Conservation (phyloP, 164 flowering plant species). For the Saururus chinensis region DNA sequence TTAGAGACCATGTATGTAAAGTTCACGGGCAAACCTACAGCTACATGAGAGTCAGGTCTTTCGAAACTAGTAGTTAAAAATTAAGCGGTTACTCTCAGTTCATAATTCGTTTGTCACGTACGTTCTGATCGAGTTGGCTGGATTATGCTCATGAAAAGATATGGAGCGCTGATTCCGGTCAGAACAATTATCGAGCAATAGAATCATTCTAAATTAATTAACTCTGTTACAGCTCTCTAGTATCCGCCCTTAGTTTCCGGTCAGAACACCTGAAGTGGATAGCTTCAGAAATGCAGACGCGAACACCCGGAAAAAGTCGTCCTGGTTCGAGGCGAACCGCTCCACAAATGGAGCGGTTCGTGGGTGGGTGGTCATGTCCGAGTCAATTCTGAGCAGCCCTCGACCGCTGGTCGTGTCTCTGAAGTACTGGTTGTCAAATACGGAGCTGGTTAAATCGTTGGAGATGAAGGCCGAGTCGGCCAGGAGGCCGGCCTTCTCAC, state of each 20-base stretch:
- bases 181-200: too few species aligned
- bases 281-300: slow-evolving; percentile 48
- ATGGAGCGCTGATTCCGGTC: too few species aligned
- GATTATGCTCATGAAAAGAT: too few species aligned
- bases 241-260: slow-evolving; percentile 33
- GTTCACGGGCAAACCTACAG: too few species aligned
- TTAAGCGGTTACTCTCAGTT: too few species aligned
- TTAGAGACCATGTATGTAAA: too few species aligned
- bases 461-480: slow-evolving; percentile 15
- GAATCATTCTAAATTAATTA: too few species aligned
- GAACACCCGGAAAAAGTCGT: slow-evolving; percentile 28
- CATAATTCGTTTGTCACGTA: too few species aligned
- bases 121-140: too few species aligned
- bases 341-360: slow-evolving; percentile 26
- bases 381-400: slow-evolving; percentile 34
- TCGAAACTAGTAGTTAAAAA: too few species aligned
- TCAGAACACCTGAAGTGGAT: slow-evolving; percentile 29
- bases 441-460: slow-evolving; percentile 32
- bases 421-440: slow-evolving; percentile 41
- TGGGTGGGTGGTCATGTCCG: slow-evolving; percentile 25
- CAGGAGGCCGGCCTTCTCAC: not conserved
- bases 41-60: too few species aligned
- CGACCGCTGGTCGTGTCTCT: slow-evolving; percentile 20
- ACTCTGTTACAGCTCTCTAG: slow-evolving; percentile 27
- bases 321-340: slow-evolving; percentile 21